phyloP scores from a whole-genome alignment of 208 protist genomes.

The Herpetomonas samuelpessoai region DNA sequence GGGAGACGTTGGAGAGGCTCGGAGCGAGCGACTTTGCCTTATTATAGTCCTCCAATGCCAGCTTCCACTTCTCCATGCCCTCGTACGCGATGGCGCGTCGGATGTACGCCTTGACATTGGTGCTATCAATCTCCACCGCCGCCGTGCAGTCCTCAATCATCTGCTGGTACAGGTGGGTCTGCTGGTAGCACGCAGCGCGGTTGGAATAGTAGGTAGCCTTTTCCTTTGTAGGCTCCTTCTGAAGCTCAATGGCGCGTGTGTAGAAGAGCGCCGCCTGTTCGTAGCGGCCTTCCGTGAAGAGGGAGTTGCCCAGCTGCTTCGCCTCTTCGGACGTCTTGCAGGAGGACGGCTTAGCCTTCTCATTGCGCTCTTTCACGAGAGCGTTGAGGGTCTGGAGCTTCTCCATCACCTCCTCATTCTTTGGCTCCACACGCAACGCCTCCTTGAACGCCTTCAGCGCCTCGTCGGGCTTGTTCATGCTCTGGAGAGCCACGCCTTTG shows the following conservation, averaged over 20 bases:
- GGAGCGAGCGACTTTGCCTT: slow-evolving; percentile 55
- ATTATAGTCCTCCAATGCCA: slow-evolving; percentile 86
- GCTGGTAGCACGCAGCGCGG: slow-evolving; percentile 88
- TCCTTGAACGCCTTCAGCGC: slow-evolving; percentile 78
- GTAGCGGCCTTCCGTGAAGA: slow-evolving; percentile 89
- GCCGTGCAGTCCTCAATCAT: slow-evolving; percentile 88
- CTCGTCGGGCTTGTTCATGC: slow-evolving; percentile 70
- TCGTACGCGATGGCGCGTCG: slow-evolving; percentile 91
- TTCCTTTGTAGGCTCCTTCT: slow-evolving; percentile 47
- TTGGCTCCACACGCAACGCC: slow-evolving; percentile 69
- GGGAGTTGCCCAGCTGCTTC: slow-evolving; percentile 85
- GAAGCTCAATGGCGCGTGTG: slow-evolving; percentile 87
- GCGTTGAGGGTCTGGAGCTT: slow-evolving; percentile 68
- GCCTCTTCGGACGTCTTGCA: slow-evolving; percentile 88
- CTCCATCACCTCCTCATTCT: slow-evolving; percentile 78
- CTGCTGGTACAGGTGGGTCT: slow-evolving; percentile 80
- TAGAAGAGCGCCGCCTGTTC: slow-evolving; percentile 87
- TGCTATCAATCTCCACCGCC: slow-evolving; percentile 71
- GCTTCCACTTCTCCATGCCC: slow-evolving; percentile 90
- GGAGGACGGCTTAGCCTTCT: slow-evolving; percentile 61
- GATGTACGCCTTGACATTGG: slow-evolving; percentile 88
- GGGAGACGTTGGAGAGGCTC: slow-evolving; percentile 50
- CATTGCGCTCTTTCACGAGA: slow-evolving; percentile 72
- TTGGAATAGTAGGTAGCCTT: slow-evolving; percentile 91
- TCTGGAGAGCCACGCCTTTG: slow-evolving; percentile 78